phyloP scores from a whole-genome alignment of 1,284 basidiomycete species.

The Ustilago bromivora region DNA sequence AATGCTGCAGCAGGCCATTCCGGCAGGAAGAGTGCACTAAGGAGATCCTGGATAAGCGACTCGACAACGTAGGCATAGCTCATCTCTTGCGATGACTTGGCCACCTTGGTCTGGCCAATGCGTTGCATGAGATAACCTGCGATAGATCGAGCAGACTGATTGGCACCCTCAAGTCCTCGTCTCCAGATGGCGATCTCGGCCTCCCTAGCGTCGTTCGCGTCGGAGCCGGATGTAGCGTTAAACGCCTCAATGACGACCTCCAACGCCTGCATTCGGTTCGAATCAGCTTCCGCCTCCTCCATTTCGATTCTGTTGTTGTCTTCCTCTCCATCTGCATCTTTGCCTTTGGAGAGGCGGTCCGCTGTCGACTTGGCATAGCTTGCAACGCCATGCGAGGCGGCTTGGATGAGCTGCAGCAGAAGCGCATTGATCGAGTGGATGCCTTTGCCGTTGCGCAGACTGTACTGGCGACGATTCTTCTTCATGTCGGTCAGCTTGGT shows the following conservation, averaged over 20 bases:
- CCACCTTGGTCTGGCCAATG: conserved; percentile 56
- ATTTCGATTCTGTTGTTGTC: conserved; percentile 4
- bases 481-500: conserved; percentile 90
- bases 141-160: conserved; percentile 76
- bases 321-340: conserved; percentile 14
- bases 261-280: conserved; percentile 16
- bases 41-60: conserved; percentile 85
- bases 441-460: conserved; percentile 74
- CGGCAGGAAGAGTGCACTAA: conserved; percentile 90
- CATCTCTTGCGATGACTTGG: conserved; percentile 57
- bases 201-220: conserved; percentile 24
- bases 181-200: conserved; percentile 43
- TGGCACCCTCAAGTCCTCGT: conserved; percentile 54
- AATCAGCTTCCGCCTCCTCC: conserved; percentile 11
- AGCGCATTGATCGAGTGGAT: conserved; percentile 93
- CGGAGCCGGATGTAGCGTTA: conserved; percentile 24
- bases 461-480: conserved; percentile 81
- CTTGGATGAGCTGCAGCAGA: conserved; percentile 93
- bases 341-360: conserved; percentile 35
- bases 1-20: conserved; percentile 95
- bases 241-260: conserved; percentile 45
- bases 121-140: conserved; percentile 82
- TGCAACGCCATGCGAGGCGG: conserved; percentile 72
- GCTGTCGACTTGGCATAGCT: conserved; percentile 27
- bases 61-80: conserved; percentile 87